Evolutionary conservation across 495 filamentous ascomycete species (phyloP), one percentile per base, ranked within the genome.

Genomic region (Cudoniella acicularis): DNA sequence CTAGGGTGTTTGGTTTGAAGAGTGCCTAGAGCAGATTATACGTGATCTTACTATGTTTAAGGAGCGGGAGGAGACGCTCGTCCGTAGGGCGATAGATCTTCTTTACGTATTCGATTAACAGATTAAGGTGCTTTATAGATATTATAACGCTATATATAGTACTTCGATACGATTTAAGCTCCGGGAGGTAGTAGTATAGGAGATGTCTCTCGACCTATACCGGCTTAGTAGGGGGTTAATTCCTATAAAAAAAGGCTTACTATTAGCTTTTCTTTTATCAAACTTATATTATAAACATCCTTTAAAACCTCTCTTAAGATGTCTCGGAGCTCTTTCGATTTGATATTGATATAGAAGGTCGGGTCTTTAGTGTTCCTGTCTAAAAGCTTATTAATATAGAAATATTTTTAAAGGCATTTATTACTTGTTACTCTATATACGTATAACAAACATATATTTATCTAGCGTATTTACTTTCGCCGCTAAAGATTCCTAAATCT

Each of bases 381-480:
- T 54, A 40, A 9, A 22, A 36, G 21, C 11, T 54, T 42, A 22
- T 54, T 22, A 54, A 25, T 21, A 54, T 40, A 20, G 36, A 22
- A 26, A 4, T 41, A 40, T 23, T 6, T 54, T 54, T 16, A 21
- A 54, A 2, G 21, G 51, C 4, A 57, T n/a, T n/a, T n/a, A n/a
- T n/a, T 51, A 57, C 46, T 4, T 36, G 51, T 25, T 45, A 40
- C 50, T 25, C 46, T 25, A 25, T 21, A 43, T 9, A 41, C 90
- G 83, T 8, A 94, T 88, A 18, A 88, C 89, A 72, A 96, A 96
- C 41, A 91, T 80, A 68, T 87, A 92, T 59, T 91, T 81, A 62
- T 91, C 85, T 67, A 89, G 92, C 45, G 30, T 52, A 9, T 45
- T 24, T 87, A 80, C 50, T 81, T 79, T 1, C 77, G 72, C 53